phyloP scores from a whole-genome alignment of 768 basidiomycete genomes.

The Termitomyces bulborhizus region DNA sequence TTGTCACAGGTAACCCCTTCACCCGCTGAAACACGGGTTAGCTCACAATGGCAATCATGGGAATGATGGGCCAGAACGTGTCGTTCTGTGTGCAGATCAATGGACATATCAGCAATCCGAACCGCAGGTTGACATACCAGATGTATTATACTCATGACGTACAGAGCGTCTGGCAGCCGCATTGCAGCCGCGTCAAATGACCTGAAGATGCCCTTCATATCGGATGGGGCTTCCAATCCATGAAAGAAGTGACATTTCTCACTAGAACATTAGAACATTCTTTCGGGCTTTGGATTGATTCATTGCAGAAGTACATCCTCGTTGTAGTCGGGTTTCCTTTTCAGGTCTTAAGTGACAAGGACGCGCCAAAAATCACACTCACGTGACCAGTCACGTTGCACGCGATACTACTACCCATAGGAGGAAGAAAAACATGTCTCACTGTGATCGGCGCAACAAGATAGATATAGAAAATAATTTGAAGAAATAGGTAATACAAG shows the following conservation, averaged over 20 bases:
- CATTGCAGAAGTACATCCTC: background rate
- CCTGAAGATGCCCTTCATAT: background rate
- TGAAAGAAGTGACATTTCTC: background rate
- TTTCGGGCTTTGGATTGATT: background rate
- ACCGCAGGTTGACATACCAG: background rate
- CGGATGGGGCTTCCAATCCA: background rate
- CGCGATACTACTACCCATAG: constrained; percentile 2
- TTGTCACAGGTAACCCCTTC: background rate
- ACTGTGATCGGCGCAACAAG: background rate
- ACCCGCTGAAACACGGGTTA: background rate
- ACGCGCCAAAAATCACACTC: constrained; percentile 18
- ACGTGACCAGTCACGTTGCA: constrained; percentile 18
- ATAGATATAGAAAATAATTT: background rate
- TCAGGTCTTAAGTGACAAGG: background rate
- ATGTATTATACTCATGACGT: background rate
- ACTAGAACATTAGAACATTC: background rate
- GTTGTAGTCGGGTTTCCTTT: background rate
- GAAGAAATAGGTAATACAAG: constrained; percentile 5
- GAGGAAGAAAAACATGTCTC: background rate
- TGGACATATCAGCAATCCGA: background rate
- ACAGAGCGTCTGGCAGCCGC: background rate
- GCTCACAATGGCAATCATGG: background rate
- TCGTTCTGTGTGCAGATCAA: background rate
- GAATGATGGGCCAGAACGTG: background rate
- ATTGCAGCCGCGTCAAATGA: constrained; percentile 1